Base-by-base conservation (phyloP, 2,329 filamentous ascomycete species). In the Aureobasidium musti region DNA sequence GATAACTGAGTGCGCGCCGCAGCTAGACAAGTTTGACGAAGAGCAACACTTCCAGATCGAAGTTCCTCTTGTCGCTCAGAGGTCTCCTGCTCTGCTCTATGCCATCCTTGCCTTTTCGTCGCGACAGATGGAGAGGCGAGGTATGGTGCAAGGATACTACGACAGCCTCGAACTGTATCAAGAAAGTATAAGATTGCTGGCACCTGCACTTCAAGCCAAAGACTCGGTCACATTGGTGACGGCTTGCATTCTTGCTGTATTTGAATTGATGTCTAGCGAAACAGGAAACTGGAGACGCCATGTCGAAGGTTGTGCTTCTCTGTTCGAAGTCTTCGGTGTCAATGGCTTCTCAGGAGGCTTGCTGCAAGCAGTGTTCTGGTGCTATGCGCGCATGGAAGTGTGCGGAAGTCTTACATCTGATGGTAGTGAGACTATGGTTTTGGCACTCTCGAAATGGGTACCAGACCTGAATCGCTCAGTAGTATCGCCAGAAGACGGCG, bases 21-120 rank as follows among this genome's bases (percentile, higher is more conserved):
- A 60, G n/a, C 56, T 60, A 19, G 56, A 60, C 56, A 60, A 60
- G 39, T 60, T 60, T 23, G 56, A 60, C 28, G 56, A 60, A 19
- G 56, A 60, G 26, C 56, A 60, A 35, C 56, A 60, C 28, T 60
- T 60, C 7, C 56, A 60, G 56, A 60, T 47, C 7, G 56, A 60
- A 23, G 56, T 60, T 21, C 56, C 56, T 19, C 23, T 60, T 33
- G 56, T 60, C 17, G 56, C 56, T 30, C 56, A 45, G 10, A 45
- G 56, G 28, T 60, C 39, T 60, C 56, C 56, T 30, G 56, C 56
- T 47, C 26, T 60, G 26, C 56, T 60, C 3, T 60, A 60, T 60
- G 56, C 56, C 19, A 60, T 60, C 17, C 28, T 60, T 45, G 56
- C 56, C 17, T 60, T 60, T 47, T 60, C 56, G 26, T 60, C 56